Evolutionary conservation across 1,284 basidiomycete genomes (phyloP), one percentile per base, ranked within the genome.

Genomic region (Cutaneotrichosporon cavernicola): DNA sequence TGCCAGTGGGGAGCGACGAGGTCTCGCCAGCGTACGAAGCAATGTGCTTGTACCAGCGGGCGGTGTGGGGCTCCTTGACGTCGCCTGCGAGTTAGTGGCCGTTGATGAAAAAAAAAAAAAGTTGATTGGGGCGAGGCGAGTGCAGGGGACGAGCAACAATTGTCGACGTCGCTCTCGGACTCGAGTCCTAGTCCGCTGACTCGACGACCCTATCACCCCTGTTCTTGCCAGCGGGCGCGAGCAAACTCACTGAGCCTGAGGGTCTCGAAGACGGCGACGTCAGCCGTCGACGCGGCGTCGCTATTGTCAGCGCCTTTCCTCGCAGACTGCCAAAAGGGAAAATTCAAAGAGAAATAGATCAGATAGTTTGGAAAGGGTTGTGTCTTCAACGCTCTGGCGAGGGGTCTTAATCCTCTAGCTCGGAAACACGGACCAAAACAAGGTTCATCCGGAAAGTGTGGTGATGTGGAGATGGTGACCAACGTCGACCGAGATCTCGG

Each of bases 391-490:
- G 77, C 70, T 79, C 83, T 84, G 83, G 86, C 89, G 90, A 89
- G 92, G 87, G 91, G 91, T 95, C 92, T 96, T 84, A 83, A 91
- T 85, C 90, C 92, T 89, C 90, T 87, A 89, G 74, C 91, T 96
- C 90, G 88, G 92, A 92, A 95, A 95, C 92, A 94, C 92, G 92
- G 92, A 95, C 91, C 92, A 94, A 91, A 92, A 90, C 89, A 83
- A 78, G 81, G 78, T 83, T 92, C 91, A 93, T 94, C 91, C 63
- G 51, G 63, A 73, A 32, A 21, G 30, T 18, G 13, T 58, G 30
- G 55, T 21, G 31, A 22, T 47, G 5, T 46, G 18, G 40, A 57
- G 55, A 51, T 36, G 47, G 61, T 52, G 31, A 21, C 26, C 26
- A 26, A 26, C 40, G 40, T 16, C 13, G 16, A 43, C 40, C 30